Evolutionary conservation across 805 yeast species (phyloP), one percentile per base, ranked within the genome.

Genomic region (Zygosaccharomyces bailii): DNA sequence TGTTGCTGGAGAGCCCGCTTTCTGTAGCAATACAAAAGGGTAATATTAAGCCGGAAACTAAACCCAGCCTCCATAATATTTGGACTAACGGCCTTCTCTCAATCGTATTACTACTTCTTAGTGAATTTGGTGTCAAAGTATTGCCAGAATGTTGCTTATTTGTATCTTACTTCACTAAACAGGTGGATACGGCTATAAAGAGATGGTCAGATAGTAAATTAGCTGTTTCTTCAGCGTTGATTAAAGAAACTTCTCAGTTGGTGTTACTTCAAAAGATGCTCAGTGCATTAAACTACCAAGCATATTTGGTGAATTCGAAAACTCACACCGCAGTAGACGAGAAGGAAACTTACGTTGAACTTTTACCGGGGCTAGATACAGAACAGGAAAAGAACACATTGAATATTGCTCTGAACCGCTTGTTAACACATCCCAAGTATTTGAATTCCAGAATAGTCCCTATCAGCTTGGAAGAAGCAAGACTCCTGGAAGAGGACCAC

Each of bases 71-170:
- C 46, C 91, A 89, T 60, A 73, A 76, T 42, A 69, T 86, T n/a
- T 90, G 97, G 97, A 75, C 80, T n/a, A 80, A 82, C 55, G 96
- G 96, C 1, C 65, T 90, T 13, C 68, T 90, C 23, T 81, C 93
- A 0, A 76, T 86, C 4, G 67, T 84, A 16, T 66, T 86, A 39
- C 68, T 77, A 1, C 63, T 86, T 11, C 58, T 87, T 31, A 72
- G 80, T 20, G 75, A 73, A 39, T 77, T 88, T 46, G 91, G 91
- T 0, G 73, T 74, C 1, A 71, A 78, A 34, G 69, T 84, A 2
- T 52, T 83, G 1, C 80, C 87, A 2, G 93, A 87, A 45, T 66
- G 80, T 5, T 75, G 84, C 47, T 67, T 78, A 35, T 84, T 87
- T 49, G 70, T 82, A 2, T 70, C 75, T 16, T 73, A 78, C 24